Evolutionary conservation across 495 filamentous ascomycete genomes (phyloP).

Genomic region (Filosporella fistucella): DNA sequence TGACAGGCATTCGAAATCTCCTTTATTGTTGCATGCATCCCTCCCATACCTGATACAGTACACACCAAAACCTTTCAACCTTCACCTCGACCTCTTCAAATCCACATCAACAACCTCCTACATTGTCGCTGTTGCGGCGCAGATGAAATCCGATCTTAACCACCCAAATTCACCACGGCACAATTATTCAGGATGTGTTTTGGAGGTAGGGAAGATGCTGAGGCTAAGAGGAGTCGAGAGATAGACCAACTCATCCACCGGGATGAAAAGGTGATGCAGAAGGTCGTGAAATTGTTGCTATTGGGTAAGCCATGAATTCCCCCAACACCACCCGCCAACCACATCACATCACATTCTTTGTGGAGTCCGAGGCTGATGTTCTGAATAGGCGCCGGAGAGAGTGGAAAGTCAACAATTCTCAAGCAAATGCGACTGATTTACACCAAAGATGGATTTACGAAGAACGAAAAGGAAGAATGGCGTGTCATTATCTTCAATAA

Average conservation of each 20-base stretch:
- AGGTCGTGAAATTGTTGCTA: conserved; percentile 79
- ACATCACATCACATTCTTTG: too few relatives aligned
- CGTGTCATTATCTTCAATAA: conserved; percentile 94
- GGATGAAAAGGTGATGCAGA: conserved; percentile 76
- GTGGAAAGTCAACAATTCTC: conserved; percentile 94
- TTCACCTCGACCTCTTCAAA: not conserved
- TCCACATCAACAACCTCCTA: not conserved
- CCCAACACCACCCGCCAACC: conserved; percentile 16
- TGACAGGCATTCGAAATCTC: too few relatives aligned
- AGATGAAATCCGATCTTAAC: not conserved
- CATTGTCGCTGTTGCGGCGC: conserved; percentile 4
- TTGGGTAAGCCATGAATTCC: conserved; percentile 52
- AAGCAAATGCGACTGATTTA: conserved; percentile 99
- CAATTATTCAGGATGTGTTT: conserved; percentile 54
- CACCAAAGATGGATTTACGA: conserved; percentile 77
- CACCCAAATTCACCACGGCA: conserved; percentile 9
- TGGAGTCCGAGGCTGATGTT: too few relatives aligned
- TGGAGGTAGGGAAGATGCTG: conserved; percentile 45
- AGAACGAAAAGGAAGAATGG: conserved; percentile 87
- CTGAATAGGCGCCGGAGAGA: conserved; percentile 84
- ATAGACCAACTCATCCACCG: conserved; percentile 73
- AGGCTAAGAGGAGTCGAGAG: conserved; percentile 52
- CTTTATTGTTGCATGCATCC: conserved; percentile 18
- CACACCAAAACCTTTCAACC: not conserved
- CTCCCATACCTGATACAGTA: conserved; percentile 9